Evolutionary conservation across 306 rosid species (phyloP).

Genomic region (Aeschynomene evenia): DNA sequence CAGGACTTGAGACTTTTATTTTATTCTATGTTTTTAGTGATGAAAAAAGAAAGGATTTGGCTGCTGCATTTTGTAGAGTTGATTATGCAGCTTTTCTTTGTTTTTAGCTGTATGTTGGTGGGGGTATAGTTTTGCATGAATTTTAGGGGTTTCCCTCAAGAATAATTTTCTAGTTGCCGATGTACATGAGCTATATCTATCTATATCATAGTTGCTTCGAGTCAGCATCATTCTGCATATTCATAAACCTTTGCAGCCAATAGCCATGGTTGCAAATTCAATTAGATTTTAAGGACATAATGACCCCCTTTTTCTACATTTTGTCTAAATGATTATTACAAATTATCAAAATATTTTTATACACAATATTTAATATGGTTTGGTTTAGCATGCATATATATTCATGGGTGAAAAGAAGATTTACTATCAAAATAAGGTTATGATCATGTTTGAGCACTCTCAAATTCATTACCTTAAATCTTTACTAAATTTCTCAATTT

Average conservation of each 20-base stretch:
- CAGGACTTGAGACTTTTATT: not conserved
- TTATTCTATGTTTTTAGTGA: conserved; percentile 17
- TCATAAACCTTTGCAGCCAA: not conserved
- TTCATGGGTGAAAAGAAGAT: not conserved
- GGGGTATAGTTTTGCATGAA: conserved; percentile 28
- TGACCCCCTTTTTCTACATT: no score
- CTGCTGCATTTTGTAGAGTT: conserved; percentile 16
- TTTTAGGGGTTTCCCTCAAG: conserved; percentile 28
- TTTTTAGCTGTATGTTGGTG: conserved; percentile 32
- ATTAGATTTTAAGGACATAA: not conserved
- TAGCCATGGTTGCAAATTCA: not conserved
- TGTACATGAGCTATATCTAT: conserved; percentile 18
- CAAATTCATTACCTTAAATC: not conserved
- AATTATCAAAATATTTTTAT: no score
- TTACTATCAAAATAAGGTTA: not conserved
- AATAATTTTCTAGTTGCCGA: conserved; percentile 26
- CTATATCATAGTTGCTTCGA: conserved; percentile 1
- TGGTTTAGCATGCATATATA: not conserved
- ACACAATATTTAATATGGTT: not conserved
- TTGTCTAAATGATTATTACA: no score
- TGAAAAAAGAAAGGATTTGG: conserved; percentile 15
- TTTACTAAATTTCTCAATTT: no score
- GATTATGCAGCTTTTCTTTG: conserved; percentile 18
- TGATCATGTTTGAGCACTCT: not conserved
- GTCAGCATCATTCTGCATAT: conserved; percentile 8